A percentile compares a stretch with the other conserved stretches of the same genome.
Evolutionary conservation across 1,139 yeast species (phyloP).

Genomic region (Sugiyamaella xylanicola): DNA sequence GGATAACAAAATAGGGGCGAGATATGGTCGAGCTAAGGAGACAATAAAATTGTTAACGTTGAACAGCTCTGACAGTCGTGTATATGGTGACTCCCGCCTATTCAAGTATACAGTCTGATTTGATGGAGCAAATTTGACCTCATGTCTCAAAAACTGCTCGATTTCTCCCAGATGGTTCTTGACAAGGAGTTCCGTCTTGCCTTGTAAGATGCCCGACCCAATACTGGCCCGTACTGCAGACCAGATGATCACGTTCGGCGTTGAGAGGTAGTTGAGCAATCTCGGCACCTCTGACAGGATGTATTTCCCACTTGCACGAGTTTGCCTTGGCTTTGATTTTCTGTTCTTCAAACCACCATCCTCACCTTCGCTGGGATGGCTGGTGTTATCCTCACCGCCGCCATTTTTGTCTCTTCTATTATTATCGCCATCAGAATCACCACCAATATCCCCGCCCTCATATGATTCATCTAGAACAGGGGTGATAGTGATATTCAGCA

Average conservation of each 20-base stretch:
- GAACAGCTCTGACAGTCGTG: constrained; percentile 84
- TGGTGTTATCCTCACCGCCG: neutral
- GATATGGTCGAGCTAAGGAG: constrained; percentile 87
- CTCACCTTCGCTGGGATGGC: neutral
- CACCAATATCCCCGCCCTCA: neutral
- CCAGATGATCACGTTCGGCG: constrained; percentile 87
- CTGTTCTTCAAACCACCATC: constrained; percentile 7
- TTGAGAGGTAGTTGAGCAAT: constrained; percentile 78
- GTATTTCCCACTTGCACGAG: neutral
- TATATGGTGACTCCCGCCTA: constrained; percentile 68
- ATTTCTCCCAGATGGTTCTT: constrained; percentile 54
- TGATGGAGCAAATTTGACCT: constrained; percentile 49
- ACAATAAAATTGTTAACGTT: constrained; percentile 91
- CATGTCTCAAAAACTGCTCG: constrained; percentile 32
- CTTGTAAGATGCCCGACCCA: constrained; percentile 66
- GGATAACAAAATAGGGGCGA: constrained; percentile 84
- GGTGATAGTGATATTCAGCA: constrained; percentile 80
- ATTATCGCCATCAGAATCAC: neutral
- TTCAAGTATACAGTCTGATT: constrained; percentile 43
- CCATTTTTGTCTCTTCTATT: neutral
- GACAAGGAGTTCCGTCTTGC: constrained; percentile 59
- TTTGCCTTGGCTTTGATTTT: neutral
- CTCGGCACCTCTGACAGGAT: constrained; percentile 56
- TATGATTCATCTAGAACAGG: constrained; percentile 44
- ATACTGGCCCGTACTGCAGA: constrained; percentile 75